These are phyloP conservation scores for Russula olivacea DNA, from an alignment of 768 basidiomycete species.

Conservation along the genomic window DNA sequence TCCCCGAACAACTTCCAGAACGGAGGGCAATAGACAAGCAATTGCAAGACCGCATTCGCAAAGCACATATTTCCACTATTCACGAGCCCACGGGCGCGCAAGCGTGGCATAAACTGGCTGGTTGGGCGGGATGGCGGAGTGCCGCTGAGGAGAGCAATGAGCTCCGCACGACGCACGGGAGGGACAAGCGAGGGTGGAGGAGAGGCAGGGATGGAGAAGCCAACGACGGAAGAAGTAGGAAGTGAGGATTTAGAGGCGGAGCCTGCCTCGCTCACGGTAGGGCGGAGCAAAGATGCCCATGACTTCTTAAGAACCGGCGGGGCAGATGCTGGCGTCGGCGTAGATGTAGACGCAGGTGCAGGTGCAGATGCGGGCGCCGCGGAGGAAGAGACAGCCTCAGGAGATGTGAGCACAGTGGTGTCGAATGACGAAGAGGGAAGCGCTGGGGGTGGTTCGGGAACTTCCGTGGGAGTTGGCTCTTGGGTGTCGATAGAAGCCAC, in stretches of 20 bases:
- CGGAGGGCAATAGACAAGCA: slow-evolving; percentile 81
- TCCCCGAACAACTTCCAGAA: slow-evolving; percentile 76
- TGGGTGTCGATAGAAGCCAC: neutral
- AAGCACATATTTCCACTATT: slow-evolving; percentile 99
- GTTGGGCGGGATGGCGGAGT: slow-evolving; percentile 30
- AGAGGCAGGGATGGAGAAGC: slow-evolving; percentile 64
- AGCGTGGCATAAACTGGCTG: slow-evolving; percentile 29
- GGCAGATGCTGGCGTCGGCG: slow-evolving; percentile 13
- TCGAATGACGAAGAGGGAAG: neutral
- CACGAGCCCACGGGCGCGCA: slow-evolving; percentile 74
- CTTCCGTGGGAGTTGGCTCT: slow-evolving; percentile 4
- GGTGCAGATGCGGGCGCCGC: neutral
- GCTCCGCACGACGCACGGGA: slow-evolving; percentile 37
- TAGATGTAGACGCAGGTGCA: neutral
- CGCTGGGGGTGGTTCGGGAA: neutral
- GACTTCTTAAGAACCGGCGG: slow-evolving; percentile 48
- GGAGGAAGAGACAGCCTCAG: neutral
- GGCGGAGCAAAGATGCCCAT: slow-evolving; percentile 68
- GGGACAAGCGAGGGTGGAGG: slow-evolving; percentile 30
- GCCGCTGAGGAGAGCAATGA: slow-evolving; percentile 49
- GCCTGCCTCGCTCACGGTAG: slow-evolving; percentile 33
- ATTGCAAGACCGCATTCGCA: slow-evolving; percentile 90
- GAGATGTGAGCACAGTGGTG: neutral
- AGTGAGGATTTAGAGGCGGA: slow-evolving; percentile 41
- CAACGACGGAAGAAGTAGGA: slow-evolving; percentile 65